Percentiles rank a stretch among this genome's conserved stretches.
These are phyloP conservation scores for Hebeloma cylindrosporum DNA, from an alignment of 768 basidiomycete species.

Conservation along the genomic window DNA sequence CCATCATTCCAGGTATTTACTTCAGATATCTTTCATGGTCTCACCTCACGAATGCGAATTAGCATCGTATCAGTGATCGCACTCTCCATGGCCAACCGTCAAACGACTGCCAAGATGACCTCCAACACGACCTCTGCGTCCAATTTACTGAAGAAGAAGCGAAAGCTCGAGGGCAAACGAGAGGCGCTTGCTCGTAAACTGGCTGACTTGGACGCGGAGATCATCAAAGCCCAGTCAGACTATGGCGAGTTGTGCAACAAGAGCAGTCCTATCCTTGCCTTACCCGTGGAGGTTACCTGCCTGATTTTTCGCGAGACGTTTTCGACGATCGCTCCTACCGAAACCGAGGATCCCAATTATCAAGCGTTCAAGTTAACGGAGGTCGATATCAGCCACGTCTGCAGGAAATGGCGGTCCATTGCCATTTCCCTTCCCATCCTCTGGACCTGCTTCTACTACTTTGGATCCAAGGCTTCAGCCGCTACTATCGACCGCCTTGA, in stretches of 20 bases:
- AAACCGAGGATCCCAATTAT: too few relatives aligned
- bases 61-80: too few relatives aligned
- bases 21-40: too few relatives aligned
- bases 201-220: neutral
- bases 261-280: neutral
- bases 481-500: neutral
- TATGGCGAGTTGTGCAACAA: neutral
- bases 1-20: too few relatives aligned
- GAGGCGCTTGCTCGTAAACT: neutral
- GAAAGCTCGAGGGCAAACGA: neutral
- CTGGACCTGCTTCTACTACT: neutral
- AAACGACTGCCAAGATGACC: too few relatives aligned
- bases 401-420: neutral
- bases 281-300: neutral
- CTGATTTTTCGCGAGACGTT: neutral
- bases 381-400: neutral
- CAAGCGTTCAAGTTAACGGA: neutral
- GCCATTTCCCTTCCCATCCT: neutral
- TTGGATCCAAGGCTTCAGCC: neutral
- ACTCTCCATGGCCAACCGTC: too few relatives aligned
- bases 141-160: constrained; percentile 1
- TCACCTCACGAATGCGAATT: too few relatives aligned
- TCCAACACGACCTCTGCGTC: too few relatives aligned
- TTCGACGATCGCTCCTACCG: too few relatives aligned
- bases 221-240: neutral